These are phyloP conservation scores for Thermochaetoides thermophila DNA, from an alignment of 495 filamentous ascomycete genomes.

Conservation along the genomic window DNA sequence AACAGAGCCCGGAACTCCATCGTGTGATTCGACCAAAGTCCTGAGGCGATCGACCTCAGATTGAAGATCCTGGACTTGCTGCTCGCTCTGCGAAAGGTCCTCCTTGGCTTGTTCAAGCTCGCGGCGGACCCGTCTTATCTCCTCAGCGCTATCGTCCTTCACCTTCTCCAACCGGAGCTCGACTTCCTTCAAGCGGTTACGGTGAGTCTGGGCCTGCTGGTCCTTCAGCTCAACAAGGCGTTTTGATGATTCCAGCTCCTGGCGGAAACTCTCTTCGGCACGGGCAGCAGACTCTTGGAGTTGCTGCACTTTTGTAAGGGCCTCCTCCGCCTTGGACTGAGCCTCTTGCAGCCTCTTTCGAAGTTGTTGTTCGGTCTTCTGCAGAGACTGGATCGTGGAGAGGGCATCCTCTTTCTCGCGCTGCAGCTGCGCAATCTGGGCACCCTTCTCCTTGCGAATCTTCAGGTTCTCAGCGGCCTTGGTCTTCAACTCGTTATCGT, in stretches of 20 bases:
- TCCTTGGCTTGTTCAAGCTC: conserved; percentile 69
- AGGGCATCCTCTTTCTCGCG: conserved; percentile 73
- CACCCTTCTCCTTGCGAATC: conserved; percentile 86
- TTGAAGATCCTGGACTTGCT: conserved; percentile 61
- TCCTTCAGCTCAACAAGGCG: conserved; percentile 76
- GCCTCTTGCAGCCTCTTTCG: conserved; percentile 70
- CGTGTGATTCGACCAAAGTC: conserved; percentile 20
- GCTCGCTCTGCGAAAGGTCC: conserved; percentile 55
- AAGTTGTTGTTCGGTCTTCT: conserved; percentile 62
- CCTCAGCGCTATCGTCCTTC: conserved; percentile 66
- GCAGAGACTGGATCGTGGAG: conserved; percentile 57
- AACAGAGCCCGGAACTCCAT: conserved; percentile 19
- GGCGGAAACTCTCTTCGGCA: conserved; percentile 63
- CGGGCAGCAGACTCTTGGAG: conserved; percentile 68
- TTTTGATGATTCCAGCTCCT: conserved; percentile 64
- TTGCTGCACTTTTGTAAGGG: conserved; percentile 63
- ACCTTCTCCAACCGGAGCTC: conserved; percentile 60
- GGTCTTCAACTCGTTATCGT: conserved; percentile 76
- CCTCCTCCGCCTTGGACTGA: conserved; percentile 72
- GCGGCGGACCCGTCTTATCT: conserved; percentile 61
- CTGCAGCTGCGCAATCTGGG: conserved; percentile 73
- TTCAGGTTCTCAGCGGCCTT: conserved; percentile 74
- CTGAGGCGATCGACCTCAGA: conserved; percentile 50
- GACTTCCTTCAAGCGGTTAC: conserved; percentile 67
- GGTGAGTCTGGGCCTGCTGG: conserved; percentile 66